phyloP scores from a whole-genome alignment of 2,329 filamentous ascomycete species.

The Stenocarpella maydis region DNA sequence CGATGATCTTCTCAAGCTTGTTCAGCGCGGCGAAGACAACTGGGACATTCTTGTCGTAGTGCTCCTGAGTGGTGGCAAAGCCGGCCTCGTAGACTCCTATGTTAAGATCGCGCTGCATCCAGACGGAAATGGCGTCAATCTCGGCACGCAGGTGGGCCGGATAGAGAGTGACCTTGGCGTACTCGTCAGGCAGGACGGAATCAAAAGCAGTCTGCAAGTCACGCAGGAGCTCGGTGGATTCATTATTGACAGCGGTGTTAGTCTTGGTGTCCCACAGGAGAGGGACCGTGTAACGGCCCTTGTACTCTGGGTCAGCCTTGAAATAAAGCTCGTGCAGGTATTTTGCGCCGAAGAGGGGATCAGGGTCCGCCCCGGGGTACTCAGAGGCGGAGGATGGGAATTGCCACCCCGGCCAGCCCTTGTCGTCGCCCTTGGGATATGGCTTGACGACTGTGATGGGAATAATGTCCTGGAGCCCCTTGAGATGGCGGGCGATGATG shows the following conservation, averaged over 20 bases:
- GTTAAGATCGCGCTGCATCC: slow-evolving; percentile 66
- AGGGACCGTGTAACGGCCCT: slow-evolving; percentile 68
- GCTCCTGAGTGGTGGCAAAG: slow-evolving; percentile 62
- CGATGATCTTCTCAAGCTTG: slow-evolving; percentile 58
- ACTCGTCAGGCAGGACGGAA: slow-evolving; percentile 51
- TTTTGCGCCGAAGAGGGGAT: slow-evolving; percentile 64
- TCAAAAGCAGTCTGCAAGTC: slow-evolving; percentile 67
- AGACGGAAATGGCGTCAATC: slow-evolving; percentile 62
- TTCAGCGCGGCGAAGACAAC: slow-evolving; percentile 68
- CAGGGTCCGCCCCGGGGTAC: slow-evolving; percentile 67
- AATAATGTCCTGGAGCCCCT: slow-evolving; percentile 63
- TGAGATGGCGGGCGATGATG: slow-evolving; percentile 65
- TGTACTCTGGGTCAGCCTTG: slow-evolving; percentile 65
- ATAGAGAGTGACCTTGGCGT: slow-evolving; percentile 59
- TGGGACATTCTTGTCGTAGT: slow-evolving; percentile 62
- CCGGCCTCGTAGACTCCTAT: slow-evolving; percentile 69
- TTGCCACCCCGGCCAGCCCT: slow-evolving; percentile 70
- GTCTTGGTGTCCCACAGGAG: slow-evolving; percentile 68
- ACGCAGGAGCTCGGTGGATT: slow-evolving; percentile 65
- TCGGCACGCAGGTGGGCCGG: slow-evolving; percentile 53
- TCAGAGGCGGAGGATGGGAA: slow-evolving; percentile 61
- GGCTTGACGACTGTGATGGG: slow-evolving; percentile 67
- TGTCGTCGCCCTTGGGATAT: slow-evolving; percentile 71
- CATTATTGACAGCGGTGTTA: slow-evolving; percentile 66
- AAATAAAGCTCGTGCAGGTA: slow-evolving; percentile 72